Percentiles rank a stretch among this genome's conserved stretches.
Evolutionary conservation across 305 asterid species (phyloP).

Genomic region (Petunia hybrid): DNA sequence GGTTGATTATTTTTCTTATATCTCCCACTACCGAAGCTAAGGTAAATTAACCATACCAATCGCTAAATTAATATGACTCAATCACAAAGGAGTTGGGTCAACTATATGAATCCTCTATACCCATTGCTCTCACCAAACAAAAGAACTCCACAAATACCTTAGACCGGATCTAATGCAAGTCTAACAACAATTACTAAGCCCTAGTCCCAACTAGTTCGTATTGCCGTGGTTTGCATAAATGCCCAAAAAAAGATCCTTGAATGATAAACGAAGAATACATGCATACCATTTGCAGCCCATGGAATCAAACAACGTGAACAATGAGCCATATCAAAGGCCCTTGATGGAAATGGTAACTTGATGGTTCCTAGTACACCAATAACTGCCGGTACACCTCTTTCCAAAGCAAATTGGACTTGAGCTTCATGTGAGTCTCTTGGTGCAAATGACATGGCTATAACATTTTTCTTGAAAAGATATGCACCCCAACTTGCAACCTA

Average conservation of each 20-base stretch:
- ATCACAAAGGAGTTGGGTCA: conserved; percentile 19
- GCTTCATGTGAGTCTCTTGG: conserved; percentile 61
- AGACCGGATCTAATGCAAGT: conserved; percentile 12
- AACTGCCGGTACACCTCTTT: conserved; percentile 57
- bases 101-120: not conserved
- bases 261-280: conserved; percentile 10
- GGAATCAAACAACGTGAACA: conserved; percentile 58
- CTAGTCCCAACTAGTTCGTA: not conserved
- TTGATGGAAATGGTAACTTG: conserved; percentile 52
- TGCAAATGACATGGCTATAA: conserved; percentile 58
- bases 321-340: conserved; percentile 58
- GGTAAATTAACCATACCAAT: not conserved
- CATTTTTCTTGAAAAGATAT: conserved; percentile 52
- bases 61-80: not conserved
- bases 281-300: conserved; percentile 52
- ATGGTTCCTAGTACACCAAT: conserved; percentile 58
- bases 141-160: conserved; percentile 7
- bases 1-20: conserved; percentile 24
- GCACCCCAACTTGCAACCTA: conserved; percentile 65
- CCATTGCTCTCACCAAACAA: not conserved
- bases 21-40: not conserved
- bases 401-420: conserved; percentile 56
- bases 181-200: conserved; percentile 24
- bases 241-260: not conserved
- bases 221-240: not conserved